These are phyloP conservation scores for Cytospora paraplurivora DNA, from an alignment of 2,329 filamentous ascomycete genomes.

Conservation along the genomic window DNA sequence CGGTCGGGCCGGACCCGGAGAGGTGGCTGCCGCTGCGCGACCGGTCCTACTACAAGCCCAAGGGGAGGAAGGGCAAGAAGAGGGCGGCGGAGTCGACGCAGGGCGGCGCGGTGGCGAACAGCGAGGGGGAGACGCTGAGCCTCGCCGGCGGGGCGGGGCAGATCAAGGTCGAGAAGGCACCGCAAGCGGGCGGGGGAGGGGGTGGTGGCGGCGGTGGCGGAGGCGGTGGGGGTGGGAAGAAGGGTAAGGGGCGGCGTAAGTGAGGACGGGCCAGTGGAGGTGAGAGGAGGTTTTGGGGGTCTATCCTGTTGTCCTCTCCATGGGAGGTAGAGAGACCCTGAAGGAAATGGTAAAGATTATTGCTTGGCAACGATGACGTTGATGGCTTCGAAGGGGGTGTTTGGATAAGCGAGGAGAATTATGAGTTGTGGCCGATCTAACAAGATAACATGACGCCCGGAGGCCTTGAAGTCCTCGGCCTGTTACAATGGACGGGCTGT, in stretches of 20 bases:
- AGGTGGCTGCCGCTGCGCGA: constrained; percentile 91
- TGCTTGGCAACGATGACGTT: too few species aligned
- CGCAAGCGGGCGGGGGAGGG: constrained; percentile 31
- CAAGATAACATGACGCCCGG: too few species aligned
- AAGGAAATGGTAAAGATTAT: too few species aligned
- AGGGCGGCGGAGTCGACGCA: constrained; percentile 78
- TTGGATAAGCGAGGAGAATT: too few species aligned
- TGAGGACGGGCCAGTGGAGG: neutral
- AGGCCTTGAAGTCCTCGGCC: too few species aligned
- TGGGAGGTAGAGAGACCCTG: too few species aligned
- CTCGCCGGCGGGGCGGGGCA: constrained; percentile 64
- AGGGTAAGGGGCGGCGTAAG: constrained; percentile 24
- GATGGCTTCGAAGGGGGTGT: too few species aligned
- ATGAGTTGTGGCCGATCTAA: too few species aligned
- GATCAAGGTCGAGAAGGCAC: constrained; percentile 65
- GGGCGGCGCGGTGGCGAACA: constrained; percentile 76
- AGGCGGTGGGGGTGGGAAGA: constrained; percentile 50
- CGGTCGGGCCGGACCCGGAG: constrained; percentile 83
- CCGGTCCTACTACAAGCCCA: constrained; percentile 83
- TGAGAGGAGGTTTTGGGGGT: neutral
- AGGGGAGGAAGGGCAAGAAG: constrained; percentile 90
- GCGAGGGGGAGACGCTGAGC: constrained; percentile 69
- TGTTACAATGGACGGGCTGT: too few species aligned
- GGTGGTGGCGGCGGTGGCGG: constrained; percentile 16
- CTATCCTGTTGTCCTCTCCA: too few species aligned